A percentile compares a stretch with the other conserved stretches of the same genome.
Conservation (phyloP, 805 yeast species). For the Candida hispaniensis region DNA sequence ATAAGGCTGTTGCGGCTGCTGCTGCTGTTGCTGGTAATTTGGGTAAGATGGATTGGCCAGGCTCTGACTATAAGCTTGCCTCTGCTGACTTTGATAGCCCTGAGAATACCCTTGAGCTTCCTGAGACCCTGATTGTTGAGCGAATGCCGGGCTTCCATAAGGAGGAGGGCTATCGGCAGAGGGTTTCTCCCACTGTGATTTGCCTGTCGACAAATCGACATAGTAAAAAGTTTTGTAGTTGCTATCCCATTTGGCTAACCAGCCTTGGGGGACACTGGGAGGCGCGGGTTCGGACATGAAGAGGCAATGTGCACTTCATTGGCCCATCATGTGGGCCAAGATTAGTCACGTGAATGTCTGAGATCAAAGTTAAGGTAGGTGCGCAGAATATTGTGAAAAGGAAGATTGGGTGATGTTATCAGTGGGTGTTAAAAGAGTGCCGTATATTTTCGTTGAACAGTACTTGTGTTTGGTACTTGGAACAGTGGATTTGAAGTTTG, state of each 20-base stretch:
- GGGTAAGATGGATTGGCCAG: constrained; percentile 4
- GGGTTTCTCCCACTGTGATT: constrained; percentile 91
- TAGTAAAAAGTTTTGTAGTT: constrained; percentile 63
- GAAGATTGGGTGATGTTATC: too few relatives aligned
- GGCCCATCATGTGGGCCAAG: too few relatives aligned
- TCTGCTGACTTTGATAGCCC: constrained; percentile 10
- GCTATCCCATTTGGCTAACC: constrained; percentile 32
- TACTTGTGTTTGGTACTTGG: too few relatives aligned
- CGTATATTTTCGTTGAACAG: too few relatives aligned
- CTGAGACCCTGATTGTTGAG: constrained; percentile 16
- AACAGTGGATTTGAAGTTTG: too few relatives aligned
- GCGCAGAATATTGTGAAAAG: too few relatives aligned
- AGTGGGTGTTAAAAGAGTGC: too few relatives aligned
- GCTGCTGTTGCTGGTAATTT: too few relatives aligned
- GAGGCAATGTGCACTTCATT: too few relatives aligned
- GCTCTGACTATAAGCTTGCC: constrained; percentile 4
- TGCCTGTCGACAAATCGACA: constrained; percentile 59
- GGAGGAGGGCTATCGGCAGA: constrained; percentile 18
- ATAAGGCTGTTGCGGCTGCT: constrained; percentile 18
- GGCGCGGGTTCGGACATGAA: constrained; percentile 21
- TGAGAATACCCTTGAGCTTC: constrained; percentile 6
- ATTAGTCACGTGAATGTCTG: too few relatives aligned
- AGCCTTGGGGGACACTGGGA: constrained; percentile 26
- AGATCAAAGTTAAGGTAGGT: too few relatives aligned
- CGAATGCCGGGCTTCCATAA: constrained; percentile 24